These are phyloP conservation scores for Termitomyces sp. DNA, from an alignment of 768 basidiomycete species.

Conservation along the genomic window DNA sequence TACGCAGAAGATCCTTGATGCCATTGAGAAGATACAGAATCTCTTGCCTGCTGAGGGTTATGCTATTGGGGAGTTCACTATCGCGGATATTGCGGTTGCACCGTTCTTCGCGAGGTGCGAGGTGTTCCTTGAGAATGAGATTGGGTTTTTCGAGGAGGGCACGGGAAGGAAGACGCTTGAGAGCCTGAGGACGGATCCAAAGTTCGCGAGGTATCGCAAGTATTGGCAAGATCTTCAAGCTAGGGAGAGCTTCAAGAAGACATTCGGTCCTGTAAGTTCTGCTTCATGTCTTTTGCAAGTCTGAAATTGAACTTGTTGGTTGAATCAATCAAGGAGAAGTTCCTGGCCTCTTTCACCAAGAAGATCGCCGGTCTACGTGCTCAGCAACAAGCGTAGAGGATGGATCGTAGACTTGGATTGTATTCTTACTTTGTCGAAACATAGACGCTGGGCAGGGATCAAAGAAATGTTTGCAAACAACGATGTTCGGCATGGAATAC, in stretches of 20 bases:
- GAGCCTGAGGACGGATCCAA: slow-evolving; percentile 32
- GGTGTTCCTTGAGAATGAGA: slow-evolving; percentile 10
- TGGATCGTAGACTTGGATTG: not conserved
- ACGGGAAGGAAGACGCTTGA: slow-evolving; percentile 39
- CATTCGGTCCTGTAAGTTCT: slow-evolving; percentile 13
- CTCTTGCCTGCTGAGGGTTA: slow-evolving; percentile 44
- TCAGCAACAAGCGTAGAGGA: not conserved
- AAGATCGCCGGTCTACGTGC: not conserved
- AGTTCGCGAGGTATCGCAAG: slow-evolving; percentile 42
- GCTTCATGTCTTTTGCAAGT: no score
- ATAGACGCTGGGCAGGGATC: not conserved
- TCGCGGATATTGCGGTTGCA: slow-evolving; percentile 55
- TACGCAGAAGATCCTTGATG: slow-evolving; percentile 32
- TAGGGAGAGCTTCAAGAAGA: slow-evolving; percentile 48
- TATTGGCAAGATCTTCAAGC: slow-evolving; percentile 42
- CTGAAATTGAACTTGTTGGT: not conserved
- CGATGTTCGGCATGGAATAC: no score
- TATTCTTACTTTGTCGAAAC: no score
- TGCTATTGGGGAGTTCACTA: slow-evolving; percentile 44
- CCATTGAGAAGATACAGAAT: slow-evolving; percentile 40
- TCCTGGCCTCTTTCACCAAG: not conserved
- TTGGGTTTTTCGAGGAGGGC: slow-evolving; percentile 40
- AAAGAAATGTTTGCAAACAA: not conserved
- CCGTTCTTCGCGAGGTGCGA: slow-evolving; percentile 55
- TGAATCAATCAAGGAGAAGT: not conserved